Base-by-base conservation (phyloP, 345 rosid species). In the Acer campestre region DNA sequence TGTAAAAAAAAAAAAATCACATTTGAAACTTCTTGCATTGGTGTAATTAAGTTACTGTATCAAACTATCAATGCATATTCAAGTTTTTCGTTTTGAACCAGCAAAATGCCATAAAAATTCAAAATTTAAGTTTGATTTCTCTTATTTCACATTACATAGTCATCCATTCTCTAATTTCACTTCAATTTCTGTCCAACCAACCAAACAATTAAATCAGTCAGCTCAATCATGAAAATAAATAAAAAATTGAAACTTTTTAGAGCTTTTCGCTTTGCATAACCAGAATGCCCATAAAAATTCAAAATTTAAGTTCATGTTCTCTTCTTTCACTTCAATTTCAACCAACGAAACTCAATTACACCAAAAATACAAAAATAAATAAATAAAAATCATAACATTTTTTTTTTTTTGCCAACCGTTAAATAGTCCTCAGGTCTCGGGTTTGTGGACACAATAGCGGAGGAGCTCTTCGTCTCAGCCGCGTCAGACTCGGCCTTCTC, bases 401-500 rank as follows among this genome's bases (percentile, higher is more conserved):
- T 68, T 25, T 8, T 68, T 25, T 25, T 46, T 27, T 16, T 35
- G 75, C 91, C 27, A 70, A 97, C 99, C 93, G 93, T 88, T 67
- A 90, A 86, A 81, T 91, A 97, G 86, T 97, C 99, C 78, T 97
- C 98, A 0, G 91, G 98, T 38, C 93, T 86, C 46, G 97, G 97
- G 53, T 82, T 78, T 31, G 96, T 89, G 1, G 98, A 79, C 48
- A 97, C 94, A 48, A 97, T 93, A 40, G 98, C 98, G 1, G 98
- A 93, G 3, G 94, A 89, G 29, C 86, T 82, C 78, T 90, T 91
- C n/a, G 86, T 12, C 23, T 87, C 97, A 13, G 81, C 64, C 3
- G 68, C 85, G 10, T 86, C 93, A 9, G 88, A 74, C 13, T 79
- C 93, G 6, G 89, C 68, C 62, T 88, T 89, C 0, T 86, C 84